These are phyloP conservation scores for Glycine soja DNA, from an alignment of 306 rosid species.

Conservation along the genomic window DNA sequence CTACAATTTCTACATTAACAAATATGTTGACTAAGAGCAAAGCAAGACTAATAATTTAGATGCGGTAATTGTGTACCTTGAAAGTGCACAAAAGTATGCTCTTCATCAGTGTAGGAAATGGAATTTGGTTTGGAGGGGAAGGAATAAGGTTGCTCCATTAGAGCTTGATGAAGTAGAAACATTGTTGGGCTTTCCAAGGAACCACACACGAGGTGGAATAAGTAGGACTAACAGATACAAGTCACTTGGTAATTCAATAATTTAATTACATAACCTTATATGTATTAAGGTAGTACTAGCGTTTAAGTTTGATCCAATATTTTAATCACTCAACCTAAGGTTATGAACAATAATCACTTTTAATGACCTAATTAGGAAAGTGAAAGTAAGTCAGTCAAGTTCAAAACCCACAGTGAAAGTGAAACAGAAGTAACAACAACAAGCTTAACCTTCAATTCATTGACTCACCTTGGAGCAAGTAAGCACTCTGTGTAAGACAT, in stretches of 20 bases:
- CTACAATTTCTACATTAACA: too few species aligned
- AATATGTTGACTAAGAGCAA: too few species aligned
- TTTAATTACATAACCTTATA: too few species aligned
- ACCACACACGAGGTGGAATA: constrained; percentile 98
- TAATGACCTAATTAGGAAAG: not conserved
- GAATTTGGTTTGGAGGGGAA: constrained; percentile 99
- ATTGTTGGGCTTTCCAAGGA: constrained; percentile 86
- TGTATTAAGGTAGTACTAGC: too few species aligned
- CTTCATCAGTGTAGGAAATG: constrained; percentile 85
- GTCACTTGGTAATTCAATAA: constrained; percentile 95
- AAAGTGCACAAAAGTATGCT: constrained; percentile 60
- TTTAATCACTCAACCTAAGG: not conserved
- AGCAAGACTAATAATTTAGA: too few species aligned
- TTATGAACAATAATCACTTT: too few species aligned
- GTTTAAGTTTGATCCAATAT: too few species aligned
- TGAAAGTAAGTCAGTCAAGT: constrained; percentile 15
- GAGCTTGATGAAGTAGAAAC: constrained; percentile 93
- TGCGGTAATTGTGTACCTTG: too few species aligned
- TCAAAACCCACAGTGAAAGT: not conserved
- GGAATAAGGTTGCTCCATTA: constrained; percentile 92
- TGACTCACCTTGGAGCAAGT: not conserved
- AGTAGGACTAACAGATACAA: constrained; percentile 92
- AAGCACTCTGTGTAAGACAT: not conserved
- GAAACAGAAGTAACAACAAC: not conserved
- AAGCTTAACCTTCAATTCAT: constrained; percentile 12